Base-by-base conservation (phyloP, 768 basidiomycete genomes). In the Macrolepiota dolichaula region DNA sequence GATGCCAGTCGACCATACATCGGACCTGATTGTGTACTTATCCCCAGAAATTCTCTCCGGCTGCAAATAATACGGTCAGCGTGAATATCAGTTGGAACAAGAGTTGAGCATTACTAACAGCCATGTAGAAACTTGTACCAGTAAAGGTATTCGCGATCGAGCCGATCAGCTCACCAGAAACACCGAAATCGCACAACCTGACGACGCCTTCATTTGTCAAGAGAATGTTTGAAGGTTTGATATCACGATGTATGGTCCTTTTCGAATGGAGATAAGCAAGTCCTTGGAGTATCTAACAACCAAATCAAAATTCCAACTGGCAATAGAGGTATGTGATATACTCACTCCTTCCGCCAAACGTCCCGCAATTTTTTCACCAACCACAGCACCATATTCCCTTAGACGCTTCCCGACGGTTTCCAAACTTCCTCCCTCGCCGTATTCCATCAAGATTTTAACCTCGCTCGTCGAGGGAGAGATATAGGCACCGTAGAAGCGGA, bases 51-150 rank as follows among this genome's bases (percentile, higher is more conserved):
- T 96, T 63, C 96, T 89, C 74, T 98, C 96, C 52, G 96, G 96
- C 92, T 94, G 60, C 38, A 62, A 61, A 55, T 55, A 50, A 62
- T 46, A 36, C 50, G 25, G 46, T 68, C 56, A 63, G 58, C 63
- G 55, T 51, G 57, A 35, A n/a, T n/a, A n/a, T n/a, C n/a, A n/a
- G n/a, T n/a, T n/a, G 24, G 37, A 51, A 29, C 42, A 7, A 62
- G 44, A 37, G 5, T 38, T 17, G 40, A 58, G 50, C 32, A 44
- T 53, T 29, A 85, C 96, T 74, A 69, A 98, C 96, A 65, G 97
- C 96, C 96, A 98, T 98, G 76, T 98, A 99, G 66, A 92, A 91
- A 71, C 94, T 94, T 47, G 96, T 98, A 6, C 97, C 97, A 1
- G 96, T 98, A 70, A 98, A 98, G 0, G 97, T 98, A 57, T 92